Evolutionary conservation across 2,329 filamentous ascomycete species (phyloP).

Genomic region (Pseudopyricularia javanii): DNA sequence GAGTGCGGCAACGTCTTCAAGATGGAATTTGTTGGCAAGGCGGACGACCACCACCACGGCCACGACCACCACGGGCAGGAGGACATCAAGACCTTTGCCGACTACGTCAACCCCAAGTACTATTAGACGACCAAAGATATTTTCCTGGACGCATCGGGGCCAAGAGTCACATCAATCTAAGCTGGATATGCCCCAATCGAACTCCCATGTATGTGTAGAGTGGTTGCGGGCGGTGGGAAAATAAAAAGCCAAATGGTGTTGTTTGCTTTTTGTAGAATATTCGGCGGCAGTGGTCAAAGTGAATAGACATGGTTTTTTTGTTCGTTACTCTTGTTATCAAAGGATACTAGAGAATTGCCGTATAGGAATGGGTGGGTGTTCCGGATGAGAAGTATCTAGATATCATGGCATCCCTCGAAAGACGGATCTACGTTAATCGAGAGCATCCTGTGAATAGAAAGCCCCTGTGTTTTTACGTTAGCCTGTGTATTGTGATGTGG

Average conservation of each 20-base stretch:
- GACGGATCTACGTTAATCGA: too few relatives aligned
- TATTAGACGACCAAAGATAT: too few relatives aligned
- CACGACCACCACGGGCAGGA: constrained; percentile 48
- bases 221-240: too few relatives aligned
- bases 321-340: background rate
- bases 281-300: constrained; percentile 2
- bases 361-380: background rate
- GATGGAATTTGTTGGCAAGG: constrained; percentile 89
- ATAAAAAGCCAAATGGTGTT: background rate
- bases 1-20: constrained; percentile 96
- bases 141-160: too few relatives aligned
- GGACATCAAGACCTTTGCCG: constrained; percentile 92
- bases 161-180: background rate
- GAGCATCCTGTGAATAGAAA: too few relatives aligned
- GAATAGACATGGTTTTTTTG: constrained; percentile 5
- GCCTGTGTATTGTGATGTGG: background rate
- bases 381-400: background rate
- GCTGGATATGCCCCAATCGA: background rate
- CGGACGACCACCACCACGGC: constrained; percentile 53
- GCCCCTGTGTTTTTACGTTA: background rate
- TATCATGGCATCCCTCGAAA: too few relatives aligned
- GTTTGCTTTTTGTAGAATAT: constrained; percentile 5
- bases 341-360: background rate
- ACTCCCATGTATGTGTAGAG: too few relatives aligned
- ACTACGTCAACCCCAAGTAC: constrained; percentile 94